Evolutionary conservation across 129 eudicot genomes (phyloP).

Genomic region (Glebionis coronaria): DNA sequence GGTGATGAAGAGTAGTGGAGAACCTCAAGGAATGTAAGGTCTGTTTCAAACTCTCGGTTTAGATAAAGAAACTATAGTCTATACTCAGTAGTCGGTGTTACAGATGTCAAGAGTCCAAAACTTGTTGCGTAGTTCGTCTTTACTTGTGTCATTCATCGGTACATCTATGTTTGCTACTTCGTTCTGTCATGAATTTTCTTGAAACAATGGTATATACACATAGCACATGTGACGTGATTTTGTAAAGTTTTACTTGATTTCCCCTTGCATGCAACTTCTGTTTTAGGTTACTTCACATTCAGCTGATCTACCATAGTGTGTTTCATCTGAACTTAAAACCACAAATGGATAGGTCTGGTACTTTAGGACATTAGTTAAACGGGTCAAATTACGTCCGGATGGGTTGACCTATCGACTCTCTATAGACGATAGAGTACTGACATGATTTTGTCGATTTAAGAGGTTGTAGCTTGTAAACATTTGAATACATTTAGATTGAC

Average conservation of each 20-base stretch:
- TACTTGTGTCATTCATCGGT: slow-evolving; percentile 7
- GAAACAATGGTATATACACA: slow-evolving; percentile 14
- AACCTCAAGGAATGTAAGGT: slow-evolving; percentile 17
- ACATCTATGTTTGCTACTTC: slow-evolving; percentile 5
- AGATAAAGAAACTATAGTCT: slow-evolving; percentile 13
- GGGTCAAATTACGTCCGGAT: too few relatives aligned
- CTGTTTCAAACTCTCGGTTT: not conserved
- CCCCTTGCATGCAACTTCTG: not conserved
- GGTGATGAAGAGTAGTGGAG: not conserved
- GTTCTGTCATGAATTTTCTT: slow-evolving; percentile 6
- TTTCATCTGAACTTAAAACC: not conserved
- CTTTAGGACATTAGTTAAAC: not conserved
- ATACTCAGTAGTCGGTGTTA: too few relatives aligned
- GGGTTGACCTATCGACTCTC: too few relatives aligned
- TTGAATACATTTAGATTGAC: not conserved
- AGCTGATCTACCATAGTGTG: too few relatives aligned
- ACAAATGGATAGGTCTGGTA: not conserved
- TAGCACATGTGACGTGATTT: not conserved
- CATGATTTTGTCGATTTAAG: not conserved
- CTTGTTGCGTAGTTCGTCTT: not conserved
- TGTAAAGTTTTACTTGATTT: slow-evolving; percentile 9
- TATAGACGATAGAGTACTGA: too few relatives aligned
- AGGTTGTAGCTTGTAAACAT: not conserved
- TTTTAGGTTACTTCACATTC: not conserved
- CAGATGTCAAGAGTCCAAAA: not conserved